A percentile compares a stretch with the other conserved stretches of the same genome.
phyloP scores from a whole-genome alignment of 805 yeast species.

The Grigorovia transvaalensis region DNA sequence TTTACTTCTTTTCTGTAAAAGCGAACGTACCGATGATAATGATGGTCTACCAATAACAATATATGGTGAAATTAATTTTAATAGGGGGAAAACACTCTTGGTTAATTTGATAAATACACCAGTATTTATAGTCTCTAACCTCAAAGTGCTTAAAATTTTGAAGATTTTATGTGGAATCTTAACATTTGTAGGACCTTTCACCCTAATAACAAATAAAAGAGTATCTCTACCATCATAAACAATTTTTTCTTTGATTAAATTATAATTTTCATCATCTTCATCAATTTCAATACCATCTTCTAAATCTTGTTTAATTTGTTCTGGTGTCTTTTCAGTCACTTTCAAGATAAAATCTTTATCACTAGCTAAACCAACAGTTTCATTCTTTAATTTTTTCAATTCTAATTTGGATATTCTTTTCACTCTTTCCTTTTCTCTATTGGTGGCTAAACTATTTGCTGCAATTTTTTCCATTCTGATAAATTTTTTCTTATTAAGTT shows the following conservation, averaged over 20 bases:
- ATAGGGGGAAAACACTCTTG: conserved; percentile 46
- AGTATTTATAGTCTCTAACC: conserved; percentile 48
- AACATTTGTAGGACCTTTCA: conserved; percentile 53
- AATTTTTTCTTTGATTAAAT: conserved; percentile 25
- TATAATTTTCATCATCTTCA: conserved; percentile 22
- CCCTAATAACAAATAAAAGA: conserved; percentile 56
- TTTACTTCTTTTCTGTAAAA: conserved; percentile 69
- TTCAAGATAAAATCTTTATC: conserved; percentile 28
- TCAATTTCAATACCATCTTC: conserved; percentile 4
- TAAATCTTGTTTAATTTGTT: conserved; percentile 10
- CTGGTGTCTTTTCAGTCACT: conserved; percentile 17
- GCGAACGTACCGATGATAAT: conserved; percentile 57
- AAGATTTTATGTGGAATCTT: conserved; percentile 56
- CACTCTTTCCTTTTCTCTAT: conserved; percentile 59
- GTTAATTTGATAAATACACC: conserved; percentile 67
- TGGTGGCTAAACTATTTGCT: conserved; percentile 51
- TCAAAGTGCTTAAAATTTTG: conserved; percentile 48
- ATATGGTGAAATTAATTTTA: conserved; percentile 63
- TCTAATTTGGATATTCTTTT: conserved; percentile 51
- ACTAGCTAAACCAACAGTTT: conserved; percentile 20
- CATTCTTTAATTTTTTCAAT: conserved; percentile 24
- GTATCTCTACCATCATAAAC: conserved; percentile 35
- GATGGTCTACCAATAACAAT: conserved; percentile 67
- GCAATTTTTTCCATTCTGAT: conserved; percentile 68
- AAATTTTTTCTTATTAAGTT: conserved; percentile 42